Percentiles rank a stretch among this genome's conserved stretches.
Evolutionary conservation across 1,284 basidiomycete species (phyloP).

Genomic region (Puccinia coronata): DNA sequence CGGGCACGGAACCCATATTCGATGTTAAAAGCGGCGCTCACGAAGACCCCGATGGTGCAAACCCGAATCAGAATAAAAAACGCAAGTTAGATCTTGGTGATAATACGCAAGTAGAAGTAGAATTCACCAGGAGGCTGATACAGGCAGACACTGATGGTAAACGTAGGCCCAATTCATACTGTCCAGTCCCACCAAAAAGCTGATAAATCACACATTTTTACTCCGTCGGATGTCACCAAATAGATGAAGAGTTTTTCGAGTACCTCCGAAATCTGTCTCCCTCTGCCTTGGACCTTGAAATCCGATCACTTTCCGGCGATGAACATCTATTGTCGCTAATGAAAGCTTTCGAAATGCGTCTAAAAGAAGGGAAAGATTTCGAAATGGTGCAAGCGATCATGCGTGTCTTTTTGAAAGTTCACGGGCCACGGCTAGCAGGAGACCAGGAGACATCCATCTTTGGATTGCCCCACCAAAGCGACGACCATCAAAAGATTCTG

Average conservation of each 20-base stretch:
- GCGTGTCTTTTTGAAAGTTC: slow-evolving; percentile 77
- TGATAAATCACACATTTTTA: slow-evolving; percentile 31
- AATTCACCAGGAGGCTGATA: slow-evolving; percentile 70
- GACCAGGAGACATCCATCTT: background rate
- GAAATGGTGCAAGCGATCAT: slow-evolving; percentile 91
- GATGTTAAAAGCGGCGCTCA: slow-evolving; percentile 62
- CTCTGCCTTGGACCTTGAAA: slow-evolving; percentile 83
- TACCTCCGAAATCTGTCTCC: slow-evolving; percentile 85
- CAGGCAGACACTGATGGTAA: slow-evolving; percentile 67
- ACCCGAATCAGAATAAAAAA: slow-evolving; percentile 43
- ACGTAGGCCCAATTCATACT: slow-evolving; percentile 65
- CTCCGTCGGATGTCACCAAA: background rate
- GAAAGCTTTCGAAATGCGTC: slow-evolving; percentile 70
- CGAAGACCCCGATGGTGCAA: slow-evolving; percentile 56
- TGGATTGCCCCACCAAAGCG: background rate
- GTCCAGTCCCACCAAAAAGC: background rate
- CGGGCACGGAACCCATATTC: slow-evolving; percentile 79
- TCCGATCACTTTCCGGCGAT: slow-evolving; percentile 69
- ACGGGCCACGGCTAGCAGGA: slow-evolving; percentile 71
- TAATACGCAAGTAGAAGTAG: slow-evolving; percentile 67
- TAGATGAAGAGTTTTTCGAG: slow-evolving; percentile 80
- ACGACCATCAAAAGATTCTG: slow-evolving; percentile 14
- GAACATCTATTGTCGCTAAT: slow-evolving; percentile 74
- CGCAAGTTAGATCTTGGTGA: slow-evolving; percentile 60
- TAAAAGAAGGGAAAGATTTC: slow-evolving; percentile 81